Percentiles rank a stretch among this genome's conserved stretches.
These are phyloP conservation scores for Pestalotiopsis sp. DNA, from an alignment of 2,329 filamentous ascomycete genomes.

Conservation along the genomic window DNA sequence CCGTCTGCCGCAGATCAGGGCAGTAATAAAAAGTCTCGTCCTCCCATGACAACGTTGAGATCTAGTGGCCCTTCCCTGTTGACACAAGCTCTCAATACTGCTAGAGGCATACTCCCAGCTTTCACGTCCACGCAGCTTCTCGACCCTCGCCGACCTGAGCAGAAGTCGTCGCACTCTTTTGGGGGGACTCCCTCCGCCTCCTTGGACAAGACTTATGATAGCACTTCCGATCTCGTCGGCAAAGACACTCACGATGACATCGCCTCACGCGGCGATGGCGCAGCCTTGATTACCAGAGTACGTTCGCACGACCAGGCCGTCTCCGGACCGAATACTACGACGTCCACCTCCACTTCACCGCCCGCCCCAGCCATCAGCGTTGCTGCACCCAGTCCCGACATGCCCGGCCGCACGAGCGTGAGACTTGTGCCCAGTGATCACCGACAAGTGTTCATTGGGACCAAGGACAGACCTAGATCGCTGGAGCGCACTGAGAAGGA, in stretches of 20 bases:
- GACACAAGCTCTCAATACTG: constrained; percentile 60
- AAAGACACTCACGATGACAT: constrained; percentile 35
- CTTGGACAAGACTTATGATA: constrained; percentile 21
- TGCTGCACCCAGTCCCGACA: constrained; percentile 21
- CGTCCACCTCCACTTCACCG: constrained; percentile 16
- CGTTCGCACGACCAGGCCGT: constrained; percentile 25
- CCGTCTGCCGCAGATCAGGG: constrained; percentile 32
- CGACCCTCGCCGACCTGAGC: constrained; percentile 26
- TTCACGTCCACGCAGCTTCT: constrained; percentile 20
- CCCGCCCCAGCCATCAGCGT: constrained; percentile 14
- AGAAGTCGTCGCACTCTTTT: constrained; percentile 22
- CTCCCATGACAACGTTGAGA: constrained; percentile 41
- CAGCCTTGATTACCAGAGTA: constrained; percentile 36
- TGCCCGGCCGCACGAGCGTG: constrained; percentile 34
- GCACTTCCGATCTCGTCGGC: constrained; percentile 17
- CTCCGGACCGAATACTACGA: constrained; percentile 22
- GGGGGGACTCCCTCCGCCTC: constrained; percentile 20
- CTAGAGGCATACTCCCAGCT: constrained; percentile 48
- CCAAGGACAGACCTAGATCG: constrained; percentile 38
- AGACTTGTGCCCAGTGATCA: constrained; percentile 36
- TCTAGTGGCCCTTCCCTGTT: constrained; percentile 56
- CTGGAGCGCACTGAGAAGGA: constrained; percentile 45
- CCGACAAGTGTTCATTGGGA: constrained; percentile 32
- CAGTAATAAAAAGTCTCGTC: constrained; percentile 48
- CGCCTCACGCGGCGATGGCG: constrained; percentile 33